Conservation (phyloP, 495 filamentous ascomycete species). For the Neurospora sp. region DNA sequence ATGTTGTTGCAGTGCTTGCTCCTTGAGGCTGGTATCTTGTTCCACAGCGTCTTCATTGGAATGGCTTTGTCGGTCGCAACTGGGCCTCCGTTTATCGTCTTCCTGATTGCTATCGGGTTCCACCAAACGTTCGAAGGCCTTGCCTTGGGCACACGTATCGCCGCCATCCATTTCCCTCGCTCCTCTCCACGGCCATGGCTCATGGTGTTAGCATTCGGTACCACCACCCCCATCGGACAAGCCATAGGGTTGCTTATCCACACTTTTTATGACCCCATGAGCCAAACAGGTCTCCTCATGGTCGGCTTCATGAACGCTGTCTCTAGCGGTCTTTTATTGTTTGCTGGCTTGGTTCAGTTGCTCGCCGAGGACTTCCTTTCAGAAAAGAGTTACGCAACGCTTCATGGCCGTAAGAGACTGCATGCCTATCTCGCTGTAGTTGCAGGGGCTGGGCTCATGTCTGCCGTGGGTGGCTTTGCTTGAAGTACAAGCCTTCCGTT, state of each 20-base stretch:
- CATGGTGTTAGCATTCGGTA: constrained; percentile 89
- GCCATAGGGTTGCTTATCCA: constrained; percentile 77
- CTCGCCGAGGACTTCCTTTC: constrained; percentile 90
- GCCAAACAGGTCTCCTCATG: constrained; percentile 73
- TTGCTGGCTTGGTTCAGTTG: constrained; percentile 84
- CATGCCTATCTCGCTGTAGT: constrained; percentile 71
- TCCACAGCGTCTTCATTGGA: constrained; percentile 82
- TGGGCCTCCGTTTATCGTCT: constrained; percentile 66
- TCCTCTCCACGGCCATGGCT: constrained; percentile 63
- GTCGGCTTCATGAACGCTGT: constrained; percentile 92
- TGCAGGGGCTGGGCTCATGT: constrained; percentile 71
- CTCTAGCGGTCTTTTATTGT: constrained; percentile 74
- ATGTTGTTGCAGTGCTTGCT: constrained; percentile 69
- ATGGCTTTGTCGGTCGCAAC: constrained; percentile 81
- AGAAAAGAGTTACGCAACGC: constrained; percentile 68
- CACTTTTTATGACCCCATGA: constrained; percentile 73
- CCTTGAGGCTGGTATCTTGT: constrained; percentile 76
- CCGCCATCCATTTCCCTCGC: constrained; percentile 50
- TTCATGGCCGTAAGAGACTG: constrained; percentile 60
- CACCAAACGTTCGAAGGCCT: constrained; percentile 72
- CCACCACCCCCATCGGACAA: constrained; percentile 85
- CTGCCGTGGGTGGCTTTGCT: constrained; percentile 82
- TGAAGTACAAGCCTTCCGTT: constrained; percentile 18
- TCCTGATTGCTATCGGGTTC: constrained; percentile 72
- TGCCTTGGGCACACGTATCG: constrained; percentile 64